These are phyloP conservation scores for Dryadomyces quercus-mongolicae DNA, from an alignment of 2,329 filamentous ascomycete species.

Conservation along the genomic window DNA sequence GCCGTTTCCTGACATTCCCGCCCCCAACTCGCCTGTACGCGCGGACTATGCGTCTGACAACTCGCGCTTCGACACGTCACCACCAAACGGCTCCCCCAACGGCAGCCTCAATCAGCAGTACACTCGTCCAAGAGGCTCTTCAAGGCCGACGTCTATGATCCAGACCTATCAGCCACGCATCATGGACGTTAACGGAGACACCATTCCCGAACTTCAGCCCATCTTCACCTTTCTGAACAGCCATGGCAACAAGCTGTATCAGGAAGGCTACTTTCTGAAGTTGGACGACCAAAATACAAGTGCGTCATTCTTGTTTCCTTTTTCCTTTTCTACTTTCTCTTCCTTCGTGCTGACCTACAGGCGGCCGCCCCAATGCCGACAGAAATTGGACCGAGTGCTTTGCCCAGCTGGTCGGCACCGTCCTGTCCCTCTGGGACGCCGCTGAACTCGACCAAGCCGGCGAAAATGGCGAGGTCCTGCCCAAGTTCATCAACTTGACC, in stretches of 20 bases:
- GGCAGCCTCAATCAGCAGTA: slow-evolving; percentile 23
- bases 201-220: slow-evolving; percentile 82
- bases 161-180: slow-evolving; percentile 75
- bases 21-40: slow-evolving; percentile 15
- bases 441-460: slow-evolving; percentile 80
- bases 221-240: slow-evolving; percentile 92
- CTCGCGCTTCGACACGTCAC: slow-evolving; percentile 3
- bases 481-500: slow-evolving; percentile 80
- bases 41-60: slow-evolving; percentile 27
- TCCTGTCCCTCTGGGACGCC: slow-evolving; percentile 91
- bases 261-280: slow-evolving; percentile 96
- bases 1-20: slow-evolving; percentile 9
- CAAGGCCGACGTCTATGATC: slow-evolving; percentile 74
- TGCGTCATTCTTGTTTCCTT: slow-evolving; percentile 35
- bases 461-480: slow-evolving; percentile 48
- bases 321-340: neutral
- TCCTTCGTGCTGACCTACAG: slow-evolving; percentile 30
- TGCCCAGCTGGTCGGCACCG: slow-evolving; percentile 88
- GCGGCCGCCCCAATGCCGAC: slow-evolving; percentile 75
- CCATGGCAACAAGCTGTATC: slow-evolving; percentile 92
- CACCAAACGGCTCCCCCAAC: slow-evolving; percentile 26
- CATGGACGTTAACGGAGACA: slow-evolving; percentile 74
- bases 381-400: slow-evolving; percentile 95
- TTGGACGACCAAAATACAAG: slow-evolving; percentile 87
- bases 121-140: slow-evolving; percentile 33